Conservation (phyloP, 2,329 filamentous ascomycete genomes). For the Didymella sp. region DNA sequence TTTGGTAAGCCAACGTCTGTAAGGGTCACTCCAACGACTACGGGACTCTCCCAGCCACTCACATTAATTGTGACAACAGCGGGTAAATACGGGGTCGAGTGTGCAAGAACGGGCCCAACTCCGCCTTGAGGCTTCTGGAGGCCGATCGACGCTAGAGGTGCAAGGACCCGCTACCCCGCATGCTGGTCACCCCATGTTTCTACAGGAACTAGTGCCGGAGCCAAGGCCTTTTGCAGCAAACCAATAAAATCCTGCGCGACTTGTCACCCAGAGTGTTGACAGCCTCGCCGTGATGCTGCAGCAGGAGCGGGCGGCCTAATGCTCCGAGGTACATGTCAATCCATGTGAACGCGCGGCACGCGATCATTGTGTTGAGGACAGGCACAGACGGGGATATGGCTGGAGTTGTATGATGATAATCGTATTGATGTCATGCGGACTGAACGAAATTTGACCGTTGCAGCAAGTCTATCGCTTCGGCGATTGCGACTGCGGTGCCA, state of each 20-base stretch:
- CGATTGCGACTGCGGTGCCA: constrained; percentile 33
- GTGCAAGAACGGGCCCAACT: constrained; percentile 7
- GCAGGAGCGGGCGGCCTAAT: background rate
- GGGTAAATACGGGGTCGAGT: background rate
- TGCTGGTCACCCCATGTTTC: constrained; percentile 2
- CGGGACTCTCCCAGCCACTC: background rate
- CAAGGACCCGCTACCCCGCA: constrained; percentile 19
- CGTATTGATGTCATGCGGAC: background rate
- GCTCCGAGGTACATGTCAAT: constrained; percentile 5
- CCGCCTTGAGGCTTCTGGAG: background rate
- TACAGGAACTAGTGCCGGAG: constrained; percentile 10
- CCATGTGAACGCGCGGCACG: constrained; percentile 13
- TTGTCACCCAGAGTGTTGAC: constrained; percentile 1
- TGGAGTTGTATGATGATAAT: background rate
- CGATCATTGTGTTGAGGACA: background rate
- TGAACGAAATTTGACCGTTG: background rate
- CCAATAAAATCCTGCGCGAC: constrained; percentile 12
- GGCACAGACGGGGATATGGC: background rate
- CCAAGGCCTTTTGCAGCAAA: constrained; percentile 4
- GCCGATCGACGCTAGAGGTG: constrained; percentile 9
- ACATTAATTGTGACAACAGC: background rate
- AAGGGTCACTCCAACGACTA: background rate
- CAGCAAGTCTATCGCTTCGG: constrained; percentile 4
- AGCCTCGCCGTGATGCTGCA: constrained; percentile 4
- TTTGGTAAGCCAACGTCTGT: background rate